A percentile compares a stretch with the other conserved stretches of the same genome.
Conservation (phyloP, 257 asterid species). For the Solanum clarkiae region DNA sequence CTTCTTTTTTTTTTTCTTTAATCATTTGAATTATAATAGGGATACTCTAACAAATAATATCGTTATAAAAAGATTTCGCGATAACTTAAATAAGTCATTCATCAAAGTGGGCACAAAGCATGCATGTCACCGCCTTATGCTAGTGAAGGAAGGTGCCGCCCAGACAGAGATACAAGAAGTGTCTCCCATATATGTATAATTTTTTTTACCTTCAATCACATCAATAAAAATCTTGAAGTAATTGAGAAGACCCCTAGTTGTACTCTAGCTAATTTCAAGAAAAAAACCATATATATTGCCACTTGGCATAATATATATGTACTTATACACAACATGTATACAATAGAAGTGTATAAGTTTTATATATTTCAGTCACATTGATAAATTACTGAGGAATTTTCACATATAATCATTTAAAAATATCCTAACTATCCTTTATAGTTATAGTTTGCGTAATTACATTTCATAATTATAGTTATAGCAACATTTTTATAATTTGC, state of each 20-base stretch:
- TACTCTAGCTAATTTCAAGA: background rate
- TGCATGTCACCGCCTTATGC: background rate
- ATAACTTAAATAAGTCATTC: background rate
- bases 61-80: background rate
- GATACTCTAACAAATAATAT: no score
- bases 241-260: background rate
- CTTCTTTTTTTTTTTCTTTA: no score
- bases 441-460: no score
- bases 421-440: no score
- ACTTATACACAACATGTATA: background rate
- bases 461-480: no score
- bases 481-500: no score
- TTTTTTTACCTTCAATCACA: background rate
- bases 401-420: no score
- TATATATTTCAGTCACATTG: background rate
- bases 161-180: background rate
- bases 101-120: background rate
- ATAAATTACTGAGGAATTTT: no score
- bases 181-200: background rate
- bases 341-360: background rate
- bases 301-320: background rate
- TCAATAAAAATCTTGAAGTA: background rate
- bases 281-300: background rate
- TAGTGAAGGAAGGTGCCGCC: background rate
- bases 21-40: no score